A percentile compares a stretch with the other conserved stretches of the same genome.
Evolutionary conservation across 2,329 filamentous ascomycete genomes (phyloP).

Genomic region (Aspergillus floridensis): DNA sequence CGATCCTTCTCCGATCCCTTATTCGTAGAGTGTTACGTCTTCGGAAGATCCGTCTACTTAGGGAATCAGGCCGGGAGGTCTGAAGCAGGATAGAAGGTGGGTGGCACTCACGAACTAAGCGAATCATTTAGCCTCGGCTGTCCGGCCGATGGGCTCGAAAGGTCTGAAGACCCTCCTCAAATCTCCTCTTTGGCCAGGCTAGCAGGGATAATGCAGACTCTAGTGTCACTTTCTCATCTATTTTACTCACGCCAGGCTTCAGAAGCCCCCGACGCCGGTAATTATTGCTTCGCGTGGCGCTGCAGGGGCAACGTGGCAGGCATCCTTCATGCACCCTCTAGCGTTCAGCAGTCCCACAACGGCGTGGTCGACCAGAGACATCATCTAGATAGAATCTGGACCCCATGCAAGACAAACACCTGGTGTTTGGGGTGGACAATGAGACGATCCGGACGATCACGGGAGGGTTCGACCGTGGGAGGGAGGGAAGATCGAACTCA

Average conservation of each 20-base stretch:
- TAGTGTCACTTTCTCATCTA: neutral
- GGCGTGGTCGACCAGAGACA: neutral
- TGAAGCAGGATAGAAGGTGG: neutral
- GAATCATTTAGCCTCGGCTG: neutral
- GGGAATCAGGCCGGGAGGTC: no score
- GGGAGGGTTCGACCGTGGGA: neutral
- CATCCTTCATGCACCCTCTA: neutral
- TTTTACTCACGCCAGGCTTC: neutral
- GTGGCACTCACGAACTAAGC: neutral
- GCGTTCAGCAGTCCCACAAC: neutral
- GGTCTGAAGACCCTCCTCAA: neutral
- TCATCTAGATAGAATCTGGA: neutral
- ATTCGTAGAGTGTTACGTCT: neutral
- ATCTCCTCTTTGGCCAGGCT: neutral
- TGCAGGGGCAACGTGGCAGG: neutral
- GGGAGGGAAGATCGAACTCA: neutral
- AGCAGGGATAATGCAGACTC: neutral
- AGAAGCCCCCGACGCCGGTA: neutral
- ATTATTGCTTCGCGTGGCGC: neutral
- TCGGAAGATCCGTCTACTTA: neutral
- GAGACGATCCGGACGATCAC: constrained; percentile 1
- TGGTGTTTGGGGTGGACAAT: neutral
- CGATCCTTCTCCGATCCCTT: neutral
- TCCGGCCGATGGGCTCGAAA: neutral
- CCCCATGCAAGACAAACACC: neutral